Conservation (phyloP, 108 stramenopile genomes). For the Bacterosira constricta region DNA sequence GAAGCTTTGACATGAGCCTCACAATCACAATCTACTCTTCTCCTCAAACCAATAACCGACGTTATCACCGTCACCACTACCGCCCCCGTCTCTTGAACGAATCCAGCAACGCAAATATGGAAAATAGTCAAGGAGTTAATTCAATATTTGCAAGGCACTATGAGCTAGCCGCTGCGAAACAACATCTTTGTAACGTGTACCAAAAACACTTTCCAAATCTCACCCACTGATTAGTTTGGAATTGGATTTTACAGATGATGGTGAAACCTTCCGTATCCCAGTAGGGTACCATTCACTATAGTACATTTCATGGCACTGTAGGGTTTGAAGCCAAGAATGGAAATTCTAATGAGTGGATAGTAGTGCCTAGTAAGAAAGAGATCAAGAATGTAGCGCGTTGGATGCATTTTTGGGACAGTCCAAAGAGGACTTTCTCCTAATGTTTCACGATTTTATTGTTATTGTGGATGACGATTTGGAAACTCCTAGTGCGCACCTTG, state of each 20-base stretch:
- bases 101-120: not conserved
- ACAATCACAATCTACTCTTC: slow-evolving; percentile 11
- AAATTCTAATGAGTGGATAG: no score
- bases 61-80: no score
- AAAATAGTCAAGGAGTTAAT: not conserved
- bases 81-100: no score
- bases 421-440: no score
- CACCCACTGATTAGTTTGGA: not conserved
- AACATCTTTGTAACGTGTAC: not conserved
- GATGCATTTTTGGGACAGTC: no score
- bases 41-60: not conserved
- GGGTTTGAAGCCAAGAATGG: not conserved
- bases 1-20: slow-evolving; percentile 2
- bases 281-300: not conserved
- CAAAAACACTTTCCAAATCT: not conserved
- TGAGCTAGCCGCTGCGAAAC: not conserved
- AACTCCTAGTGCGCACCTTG: no score
- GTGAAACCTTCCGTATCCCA: not conserved
- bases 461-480: no score
- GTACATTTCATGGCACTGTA: slow-evolving; percentile 7
- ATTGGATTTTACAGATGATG: not conserved
- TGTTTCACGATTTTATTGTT: no score
- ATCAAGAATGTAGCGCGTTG: no score
- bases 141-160: not conserved
- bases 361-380: no score